Conservation (phyloP, 176 grass and related monocot species). For the Lolium rigidum region DNA sequence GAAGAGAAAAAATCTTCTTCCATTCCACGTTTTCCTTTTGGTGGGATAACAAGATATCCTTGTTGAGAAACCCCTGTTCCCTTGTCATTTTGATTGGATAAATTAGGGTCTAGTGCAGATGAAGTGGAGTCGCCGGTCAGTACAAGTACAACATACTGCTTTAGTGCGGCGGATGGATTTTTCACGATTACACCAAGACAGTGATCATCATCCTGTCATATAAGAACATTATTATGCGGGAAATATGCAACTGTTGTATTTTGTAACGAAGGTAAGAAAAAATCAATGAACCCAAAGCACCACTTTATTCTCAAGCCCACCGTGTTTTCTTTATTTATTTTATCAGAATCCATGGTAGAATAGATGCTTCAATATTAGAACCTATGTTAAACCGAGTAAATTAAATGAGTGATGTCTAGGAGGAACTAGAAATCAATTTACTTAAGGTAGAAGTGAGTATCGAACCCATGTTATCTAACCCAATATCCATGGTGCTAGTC, state of each 20-base stretch:
- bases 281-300: neutral
- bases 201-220: slow-evolving; percentile 87
- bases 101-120: slow-evolving; percentile 45
- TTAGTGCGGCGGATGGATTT: slow-evolving; percentile 61
- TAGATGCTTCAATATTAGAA: neutral
- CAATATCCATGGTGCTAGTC: neutral
- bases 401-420: slow-evolving; percentile 13
- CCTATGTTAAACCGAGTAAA: neutral
- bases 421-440: neutral
- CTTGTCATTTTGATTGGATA: slow-evolving; percentile 55
- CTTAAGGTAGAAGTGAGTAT: slow-evolving; percentile 4
- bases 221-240: slow-evolving; percentile 38
- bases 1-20: slow-evolving; percentile 90
- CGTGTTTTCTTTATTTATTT: neutral
- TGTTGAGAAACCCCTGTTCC: slow-evolving; percentile 61
- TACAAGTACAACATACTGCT: slow-evolving; percentile 81
- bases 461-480: neutral
- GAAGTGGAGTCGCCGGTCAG: slow-evolving; percentile 67
- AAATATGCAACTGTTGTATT: slow-evolving; percentile 20
- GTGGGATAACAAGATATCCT: slow-evolving; percentile 71
- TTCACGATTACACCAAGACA: slow-evolving; percentile 87
- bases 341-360: slow-evolving; percentile 23
- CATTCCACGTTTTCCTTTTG: slow-evolving; percentile 92
- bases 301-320: neutral
- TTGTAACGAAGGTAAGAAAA: slow-evolving; percentile 22